These are phyloP conservation scores for Wallacemonas rigidus DNA, from an alignment of 208 protist genomes.

Conservation along the genomic window DNA sequence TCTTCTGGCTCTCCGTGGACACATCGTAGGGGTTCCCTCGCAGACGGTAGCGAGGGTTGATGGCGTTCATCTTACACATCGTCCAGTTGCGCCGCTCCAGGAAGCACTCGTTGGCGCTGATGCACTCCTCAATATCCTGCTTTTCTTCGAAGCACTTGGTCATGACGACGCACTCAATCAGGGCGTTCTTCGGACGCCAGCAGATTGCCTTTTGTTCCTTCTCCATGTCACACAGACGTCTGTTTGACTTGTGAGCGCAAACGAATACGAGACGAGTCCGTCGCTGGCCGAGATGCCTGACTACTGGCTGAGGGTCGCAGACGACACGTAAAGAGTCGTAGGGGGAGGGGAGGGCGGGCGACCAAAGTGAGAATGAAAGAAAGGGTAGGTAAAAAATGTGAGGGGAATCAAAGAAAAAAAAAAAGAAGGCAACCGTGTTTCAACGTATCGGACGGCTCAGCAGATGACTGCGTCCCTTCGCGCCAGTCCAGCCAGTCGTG, in stretches of 20 bases:
- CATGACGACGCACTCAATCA: conserved; percentile 84
- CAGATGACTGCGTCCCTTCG: too few relatives aligned
- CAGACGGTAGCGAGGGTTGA: conserved; percentile 83
- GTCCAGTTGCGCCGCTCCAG: conserved; percentile 86
- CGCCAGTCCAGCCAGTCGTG: too few relatives aligned
- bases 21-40: conserved; percentile 90
- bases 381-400: too few relatives aligned
- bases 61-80: conserved; percentile 89
- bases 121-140: conserved; percentile 73
- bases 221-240: conserved; percentile 44
- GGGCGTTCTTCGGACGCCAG: conserved; percentile 86
- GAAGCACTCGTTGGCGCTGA: conserved; percentile 81
- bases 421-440: too few relatives aligned
- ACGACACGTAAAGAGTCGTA: too few relatives aligned
- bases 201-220: conserved; percentile 82
- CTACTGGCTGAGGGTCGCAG: too few relatives aligned
- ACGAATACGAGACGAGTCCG: background rate
- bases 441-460: too few relatives aligned
- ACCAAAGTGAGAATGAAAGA: too few relatives aligned
- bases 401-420: too few relatives aligned
- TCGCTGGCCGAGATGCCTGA: too few relatives aligned
- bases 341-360: too few relatives aligned
- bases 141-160: conserved; percentile 91
- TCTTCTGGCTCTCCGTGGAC: conserved; percentile 85
- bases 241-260: background rate